These are phyloP conservation scores for Phytophthora multivora DNA, from an alignment of 352 stramenopile species.

Conservation along the genomic window DNA sequence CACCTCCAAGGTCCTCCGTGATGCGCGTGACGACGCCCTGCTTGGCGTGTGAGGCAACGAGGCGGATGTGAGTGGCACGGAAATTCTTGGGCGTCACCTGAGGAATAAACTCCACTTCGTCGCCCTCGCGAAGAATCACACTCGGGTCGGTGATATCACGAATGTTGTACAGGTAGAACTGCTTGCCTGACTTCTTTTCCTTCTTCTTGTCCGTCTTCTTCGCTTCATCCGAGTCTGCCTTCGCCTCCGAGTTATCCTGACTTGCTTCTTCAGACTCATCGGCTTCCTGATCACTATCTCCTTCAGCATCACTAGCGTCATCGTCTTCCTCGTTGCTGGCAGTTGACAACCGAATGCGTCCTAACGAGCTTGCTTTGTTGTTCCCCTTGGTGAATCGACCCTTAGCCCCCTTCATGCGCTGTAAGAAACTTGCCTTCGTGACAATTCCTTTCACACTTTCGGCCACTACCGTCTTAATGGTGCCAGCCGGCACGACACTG, in stretches of 20 bases:
- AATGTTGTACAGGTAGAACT: conserved; percentile 65
- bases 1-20: conserved; percentile 53
- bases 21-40: conserved; percentile 62
- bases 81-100: conserved; percentile 49
- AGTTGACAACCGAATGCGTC: conserved; percentile 50
- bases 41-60: conserved; percentile 59
- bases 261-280: conserved; percentile 23
- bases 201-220: conserved; percentile 35
- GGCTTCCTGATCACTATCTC: conserved; percentile 26
- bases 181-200: conserved; percentile 16
- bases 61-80: conserved; percentile 57
- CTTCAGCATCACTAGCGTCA: conserved; percentile 26
- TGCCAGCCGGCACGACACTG: conserved; percentile 56
- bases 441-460: conserved; percentile 57
- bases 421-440: conserved; percentile 62
- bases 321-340: conserved; percentile 28
- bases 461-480: conserved; percentile 53
- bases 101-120: conserved; percentile 73
- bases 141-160: conserved; percentile 62
- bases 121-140: conserved; percentile 68
- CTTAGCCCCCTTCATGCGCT: conserved; percentile 47
- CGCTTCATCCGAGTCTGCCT: conserved; percentile 8
- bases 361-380: conserved; percentile 57
- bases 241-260: conserved; percentile 17
- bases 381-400: conserved; percentile 40